Percentiles rank a stretch among this genome's conserved stretches.
These are phyloP conservation scores for Chlorella variabilis DNA, from an alignment of 163 green algal species.

Conservation along the genomic window DNA sequence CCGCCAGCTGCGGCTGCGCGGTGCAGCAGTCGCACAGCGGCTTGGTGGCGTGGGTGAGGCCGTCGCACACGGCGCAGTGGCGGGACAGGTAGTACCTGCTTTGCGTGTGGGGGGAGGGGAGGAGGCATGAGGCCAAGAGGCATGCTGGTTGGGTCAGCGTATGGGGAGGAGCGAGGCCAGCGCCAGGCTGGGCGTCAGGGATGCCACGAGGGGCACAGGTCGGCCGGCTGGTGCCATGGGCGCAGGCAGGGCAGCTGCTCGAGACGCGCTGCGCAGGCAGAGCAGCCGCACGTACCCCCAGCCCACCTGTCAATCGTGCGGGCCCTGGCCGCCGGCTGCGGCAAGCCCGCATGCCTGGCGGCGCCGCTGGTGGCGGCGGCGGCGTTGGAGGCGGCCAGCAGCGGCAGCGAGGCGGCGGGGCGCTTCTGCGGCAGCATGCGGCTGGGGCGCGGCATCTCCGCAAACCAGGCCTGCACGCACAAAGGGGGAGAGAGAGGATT, in stretches of 20 bases:
- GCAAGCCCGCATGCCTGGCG: neutral
- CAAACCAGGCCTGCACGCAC: conserved; percentile 74
- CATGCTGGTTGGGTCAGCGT: neutral
- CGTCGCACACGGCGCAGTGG: conserved; percentile 92
- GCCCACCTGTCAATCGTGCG: conserved; percentile 83
- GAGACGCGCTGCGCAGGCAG: too few relatives aligned
- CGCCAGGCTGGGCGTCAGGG: too few relatives aligned
- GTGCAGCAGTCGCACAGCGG: conserved; percentile 67
- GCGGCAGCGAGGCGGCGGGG: conserved; percentile 62
- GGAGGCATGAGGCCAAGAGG: neutral
- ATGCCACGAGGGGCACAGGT: too few relatives aligned
- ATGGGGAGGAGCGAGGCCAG: too few relatives aligned
- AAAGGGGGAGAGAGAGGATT: neutral
- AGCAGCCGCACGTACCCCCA: neutral
- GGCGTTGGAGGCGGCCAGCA: conserved; percentile 15
- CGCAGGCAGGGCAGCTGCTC: too few relatives aligned
- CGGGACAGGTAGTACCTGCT: conserved; percentile 89
- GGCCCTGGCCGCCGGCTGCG: conserved; percentile 12
- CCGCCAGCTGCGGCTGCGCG: conserved; percentile 66
- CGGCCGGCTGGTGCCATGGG: too few relatives aligned
- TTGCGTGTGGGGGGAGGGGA: too few relatives aligned
- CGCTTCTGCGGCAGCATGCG: conserved; percentile 88
- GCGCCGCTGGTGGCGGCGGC: too few relatives aligned
- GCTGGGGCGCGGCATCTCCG: conserved; percentile 73
- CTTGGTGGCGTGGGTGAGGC: conserved; percentile 71